A percentile compares a stretch with the other conserved stretches of the same genome.
These are phyloP conservation scores for Ogataea ganodermae DNA, from an alignment of 805 yeast species.

Conservation along the genomic window DNA sequence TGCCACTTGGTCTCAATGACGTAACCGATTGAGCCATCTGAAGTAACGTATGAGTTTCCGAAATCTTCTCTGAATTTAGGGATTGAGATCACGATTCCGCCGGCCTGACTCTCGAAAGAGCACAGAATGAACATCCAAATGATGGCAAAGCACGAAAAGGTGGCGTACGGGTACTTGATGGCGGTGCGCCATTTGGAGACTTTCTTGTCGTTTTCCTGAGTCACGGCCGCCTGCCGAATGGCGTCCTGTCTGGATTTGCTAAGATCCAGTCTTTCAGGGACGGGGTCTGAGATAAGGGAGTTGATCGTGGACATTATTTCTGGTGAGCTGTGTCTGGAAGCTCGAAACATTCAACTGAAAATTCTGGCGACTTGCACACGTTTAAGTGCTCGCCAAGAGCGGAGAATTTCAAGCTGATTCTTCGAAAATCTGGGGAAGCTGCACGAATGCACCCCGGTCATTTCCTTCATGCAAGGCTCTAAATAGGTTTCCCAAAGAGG, in stretches of 20 bases:
- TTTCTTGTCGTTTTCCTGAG: slow-evolving; percentile 7
- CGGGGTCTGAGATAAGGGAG: background rate
- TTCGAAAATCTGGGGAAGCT: no score
- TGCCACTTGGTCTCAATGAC: slow-evolving; percentile 46
- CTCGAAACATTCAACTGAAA: background rate
- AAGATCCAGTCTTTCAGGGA: background rate
- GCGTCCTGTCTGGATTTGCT: background rate
- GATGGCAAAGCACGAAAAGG: slow-evolving; percentile 40
- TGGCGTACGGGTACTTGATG: slow-evolving; percentile 39
- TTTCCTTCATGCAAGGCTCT: no score
- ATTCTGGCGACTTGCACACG: background rate
- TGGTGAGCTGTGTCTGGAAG: background rate
- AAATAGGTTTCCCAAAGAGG: background rate
- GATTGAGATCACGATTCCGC: slow-evolving; percentile 40
- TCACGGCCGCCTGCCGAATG: slow-evolving; percentile 7
- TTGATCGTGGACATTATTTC: background rate
- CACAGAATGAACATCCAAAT: slow-evolving; percentile 39
- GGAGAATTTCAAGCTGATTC: background rate
- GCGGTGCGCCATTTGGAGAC: slow-evolving; percentile 33
- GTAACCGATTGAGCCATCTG: slow-evolving; percentile 26
- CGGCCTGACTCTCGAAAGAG: slow-evolving; percentile 43
- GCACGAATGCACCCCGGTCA: no score
- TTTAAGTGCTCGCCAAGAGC: background rate
- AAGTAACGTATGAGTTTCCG: slow-evolving; percentile 28
- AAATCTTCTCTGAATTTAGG: slow-evolving; percentile 39